A percentile compares a stretch with the other conserved stretches of the same genome.
Conservation (phyloP, 305 asterid species). For the Caryopteris hybrid region DNA sequence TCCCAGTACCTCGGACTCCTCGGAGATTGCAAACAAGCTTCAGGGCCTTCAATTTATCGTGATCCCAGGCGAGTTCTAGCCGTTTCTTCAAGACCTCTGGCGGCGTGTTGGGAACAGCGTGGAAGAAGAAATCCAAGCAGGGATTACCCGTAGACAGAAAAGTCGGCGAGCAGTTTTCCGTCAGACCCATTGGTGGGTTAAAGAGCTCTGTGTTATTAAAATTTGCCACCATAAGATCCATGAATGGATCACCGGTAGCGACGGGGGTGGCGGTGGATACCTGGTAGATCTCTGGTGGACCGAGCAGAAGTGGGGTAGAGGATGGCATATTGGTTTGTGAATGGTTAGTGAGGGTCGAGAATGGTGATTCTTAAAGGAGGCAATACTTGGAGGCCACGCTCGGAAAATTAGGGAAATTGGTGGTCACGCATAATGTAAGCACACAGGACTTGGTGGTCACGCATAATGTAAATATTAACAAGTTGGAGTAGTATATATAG, state of each 20-base stretch:
- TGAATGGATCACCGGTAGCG: slow-evolving; percentile 7
- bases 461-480: too few relatives aligned
- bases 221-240: slow-evolving; percentile 30
- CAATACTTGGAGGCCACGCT: too few relatives aligned
- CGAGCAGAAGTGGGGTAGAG: slow-evolving; percentile 24
- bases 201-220: slow-evolving; percentile 1
- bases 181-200: slow-evolving; percentile 22
- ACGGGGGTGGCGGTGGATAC: not conserved
- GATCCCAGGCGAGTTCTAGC: slow-evolving; percentile 35
- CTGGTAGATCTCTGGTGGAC: slow-evolving; percentile 50
- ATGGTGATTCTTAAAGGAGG: too few relatives aligned
- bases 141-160: slow-evolving; percentile 43
- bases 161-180: slow-evolving; percentile 44
- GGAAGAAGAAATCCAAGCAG: slow-evolving; percentile 36
- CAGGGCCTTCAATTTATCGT: slow-evolving; percentile 33
- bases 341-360: too few relatives aligned
- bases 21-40: slow-evolving; percentile 49
- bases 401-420: too few relatives aligned
- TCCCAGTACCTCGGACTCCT: slow-evolving; percentile 48
- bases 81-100: slow-evolving; percentile 24
- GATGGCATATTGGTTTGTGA: too few relatives aligned
- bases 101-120: slow-evolving; percentile 41
- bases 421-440: too few relatives aligned
- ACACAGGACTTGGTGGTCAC: too few relatives aligned
- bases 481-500: too few relatives aligned